phyloP scores from a whole-genome alignment of 768 basidiomycete species.

The Epithele typhae region DNA sequence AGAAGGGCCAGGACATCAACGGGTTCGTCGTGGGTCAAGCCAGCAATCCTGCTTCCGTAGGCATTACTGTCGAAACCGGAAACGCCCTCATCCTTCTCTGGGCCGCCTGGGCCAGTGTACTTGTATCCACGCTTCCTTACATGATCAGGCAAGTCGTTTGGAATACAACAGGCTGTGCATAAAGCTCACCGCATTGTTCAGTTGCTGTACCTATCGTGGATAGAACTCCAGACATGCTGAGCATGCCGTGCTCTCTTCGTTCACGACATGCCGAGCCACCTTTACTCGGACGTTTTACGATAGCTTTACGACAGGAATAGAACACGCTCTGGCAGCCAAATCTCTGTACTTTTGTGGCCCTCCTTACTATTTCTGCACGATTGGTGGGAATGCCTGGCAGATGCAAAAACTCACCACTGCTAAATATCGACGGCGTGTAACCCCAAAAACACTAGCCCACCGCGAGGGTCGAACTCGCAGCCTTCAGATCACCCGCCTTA shows the following conservation, averaged over 20 bases:
- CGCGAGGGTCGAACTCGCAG: constrained; percentile 64
- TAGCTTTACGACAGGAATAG: too few relatives aligned
- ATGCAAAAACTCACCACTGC: too few relatives aligned
- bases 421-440: too few relatives aligned
- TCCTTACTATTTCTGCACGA: too few relatives aligned
- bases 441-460: constrained; percentile 46
- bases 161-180: neutral
- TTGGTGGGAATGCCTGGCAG: too few relatives aligned
- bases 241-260: too few relatives aligned
- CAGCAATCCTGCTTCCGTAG: constrained; percentile 40
- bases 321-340: too few relatives aligned
- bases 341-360: too few relatives aligned
- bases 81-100: constrained; percentile 63
- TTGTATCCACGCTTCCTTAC: constrained; percentile 67
- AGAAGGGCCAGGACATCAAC: constrained; percentile 60
- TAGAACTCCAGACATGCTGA: constrained; percentile 21
- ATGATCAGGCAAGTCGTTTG: constrained; percentile 58
- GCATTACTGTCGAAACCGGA: constrained; percentile 61
- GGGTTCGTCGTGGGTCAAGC: constrained; percentile 37
- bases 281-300: too few relatives aligned
- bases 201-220: constrained; percentile 80
- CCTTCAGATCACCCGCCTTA: constrained; percentile 46
- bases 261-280: too few relatives aligned
- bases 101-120: constrained; percentile 68
- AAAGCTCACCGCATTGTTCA: constrained; percentile 23